Percentiles rank a stretch among this genome's conserved stretches.
These are phyloP conservation scores for Kickxella alabastrina DNA, from an alignment of 192 early-diverging fungal species.

Conservation along the genomic window DNA sequence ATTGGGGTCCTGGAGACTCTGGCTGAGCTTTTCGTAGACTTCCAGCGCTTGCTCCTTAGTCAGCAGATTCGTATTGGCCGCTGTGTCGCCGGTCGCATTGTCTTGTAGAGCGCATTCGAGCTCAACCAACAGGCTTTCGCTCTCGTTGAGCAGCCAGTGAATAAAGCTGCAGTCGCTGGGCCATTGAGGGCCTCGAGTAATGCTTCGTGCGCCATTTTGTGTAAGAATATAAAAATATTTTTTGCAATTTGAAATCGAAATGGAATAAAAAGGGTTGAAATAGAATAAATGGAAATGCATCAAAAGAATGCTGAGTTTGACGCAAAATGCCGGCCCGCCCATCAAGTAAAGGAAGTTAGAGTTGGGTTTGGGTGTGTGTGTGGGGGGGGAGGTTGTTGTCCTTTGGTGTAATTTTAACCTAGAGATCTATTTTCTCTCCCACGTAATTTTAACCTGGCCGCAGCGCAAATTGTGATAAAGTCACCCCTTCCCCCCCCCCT, in stretches of 20 bases:
- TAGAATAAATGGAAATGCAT: neutral
- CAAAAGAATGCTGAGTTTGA: too few species aligned
- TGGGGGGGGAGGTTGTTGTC: too few species aligned
- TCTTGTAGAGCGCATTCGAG: slow-evolving; percentile 24
- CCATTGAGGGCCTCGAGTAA: slow-evolving; percentile 11
- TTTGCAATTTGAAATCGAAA: neutral
- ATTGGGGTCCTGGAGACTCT: slow-evolving; percentile 25
- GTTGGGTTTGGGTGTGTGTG: too few species aligned
- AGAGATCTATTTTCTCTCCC: too few species aligned
- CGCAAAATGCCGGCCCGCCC: too few species aligned
- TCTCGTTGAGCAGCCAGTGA: slow-evolving; percentile 18
- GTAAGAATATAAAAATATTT: neutral
- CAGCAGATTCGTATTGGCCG: neutral
- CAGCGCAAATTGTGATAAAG: neutral
- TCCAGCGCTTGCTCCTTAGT: slow-evolving; percentile 17
- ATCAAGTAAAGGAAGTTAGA: too few species aligned
- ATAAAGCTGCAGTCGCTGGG: slow-evolving; percentile 31
- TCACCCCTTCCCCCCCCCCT: neutral
- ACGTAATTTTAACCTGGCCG: neutral
- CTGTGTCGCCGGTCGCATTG: neutral
- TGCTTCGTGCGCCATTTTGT: neutral
- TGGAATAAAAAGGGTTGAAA: neutral
- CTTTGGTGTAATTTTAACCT: too few species aligned
- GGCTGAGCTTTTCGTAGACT: slow-evolving; percentile 34
- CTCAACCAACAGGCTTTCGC: neutral